These are phyloP conservation scores for Malbranchea zuffiana DNA, from an alignment of 2,329 filamentous ascomycete genomes.

Conservation along the genomic window DNA sequence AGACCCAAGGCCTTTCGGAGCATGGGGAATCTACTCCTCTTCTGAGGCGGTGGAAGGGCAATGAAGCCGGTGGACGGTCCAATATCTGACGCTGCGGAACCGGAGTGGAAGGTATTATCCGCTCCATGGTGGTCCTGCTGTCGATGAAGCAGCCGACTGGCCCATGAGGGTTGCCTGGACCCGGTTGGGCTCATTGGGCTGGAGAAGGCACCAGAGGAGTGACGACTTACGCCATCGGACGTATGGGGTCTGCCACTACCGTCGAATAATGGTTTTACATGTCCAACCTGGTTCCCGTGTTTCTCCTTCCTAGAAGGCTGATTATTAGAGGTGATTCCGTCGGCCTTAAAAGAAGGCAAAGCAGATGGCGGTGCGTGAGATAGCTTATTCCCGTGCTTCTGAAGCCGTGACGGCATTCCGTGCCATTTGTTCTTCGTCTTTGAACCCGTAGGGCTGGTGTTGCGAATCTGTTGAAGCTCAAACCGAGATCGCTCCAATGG, in stretches of 20 bases:
- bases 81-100: conserved; percentile 3
- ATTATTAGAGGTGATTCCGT: conserved; percentile 2
- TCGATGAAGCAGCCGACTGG: conserved; percentile 10
- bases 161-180: conserved; percentile 12
- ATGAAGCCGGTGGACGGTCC: background rate
- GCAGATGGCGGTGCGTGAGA: conserved; percentile 8
- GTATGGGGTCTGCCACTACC: conserved; percentile 10
- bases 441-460: conserved; percentile 19
- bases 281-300: background rate
- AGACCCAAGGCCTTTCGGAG: conserved; percentile 13
- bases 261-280: background rate
- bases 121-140: conserved; percentile 5
- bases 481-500: conserved; percentile 48
- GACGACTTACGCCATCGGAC: conserved; percentile 14
- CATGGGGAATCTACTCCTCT: conserved; percentile 14
- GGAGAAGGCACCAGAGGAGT: conserved; percentile 1
- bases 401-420: conserved; percentile 14
- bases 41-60: conserved; percentile 1
- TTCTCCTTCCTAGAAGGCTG: background rate
- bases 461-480: conserved; percentile 32
- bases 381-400: conserved; percentile 23
- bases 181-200: conserved; percentile 1
- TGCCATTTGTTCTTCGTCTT: conserved; percentile 9
- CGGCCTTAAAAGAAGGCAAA: background rate
- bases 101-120: conserved; percentile 5